Evolutionary conservation across 2,329 filamentous ascomycete species (phyloP).

Genomic region (Fusarium goolgardi): DNA sequence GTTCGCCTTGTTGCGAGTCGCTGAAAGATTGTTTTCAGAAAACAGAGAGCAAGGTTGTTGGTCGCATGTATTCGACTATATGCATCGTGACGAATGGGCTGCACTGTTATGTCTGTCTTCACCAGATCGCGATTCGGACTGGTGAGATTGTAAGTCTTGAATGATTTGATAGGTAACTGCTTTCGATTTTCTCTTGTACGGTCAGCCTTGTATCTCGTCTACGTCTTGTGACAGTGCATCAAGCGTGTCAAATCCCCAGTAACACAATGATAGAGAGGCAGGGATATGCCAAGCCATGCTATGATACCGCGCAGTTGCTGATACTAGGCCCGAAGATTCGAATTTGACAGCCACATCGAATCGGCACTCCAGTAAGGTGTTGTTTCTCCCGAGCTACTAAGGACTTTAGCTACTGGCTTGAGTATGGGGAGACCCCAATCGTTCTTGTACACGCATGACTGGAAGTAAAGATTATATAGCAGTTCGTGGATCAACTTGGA

Average conservation of each 20-base stretch:
- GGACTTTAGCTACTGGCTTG: not conserved
- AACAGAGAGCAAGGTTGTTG: not conserved
- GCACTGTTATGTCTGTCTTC: accelerated
- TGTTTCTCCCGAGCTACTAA: not conserved
- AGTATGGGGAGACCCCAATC: no score
- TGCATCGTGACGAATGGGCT: not conserved
- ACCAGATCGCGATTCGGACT: not conserved
- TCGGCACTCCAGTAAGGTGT: accelerated
- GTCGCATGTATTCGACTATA: not conserved
- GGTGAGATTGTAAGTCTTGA: not conserved
- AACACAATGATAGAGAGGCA: not conserved
- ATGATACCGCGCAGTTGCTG: not conserved
- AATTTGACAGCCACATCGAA: not conserved
- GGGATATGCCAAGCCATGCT: not conserved
- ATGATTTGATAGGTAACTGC: accelerated
- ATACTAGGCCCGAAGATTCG: not conserved
- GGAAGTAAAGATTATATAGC: not conserved
- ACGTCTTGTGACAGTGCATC: not conserved
- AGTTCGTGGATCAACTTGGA: not conserved
- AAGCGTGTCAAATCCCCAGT: not conserved
- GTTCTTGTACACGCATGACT: not conserved
- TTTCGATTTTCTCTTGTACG: not conserved
- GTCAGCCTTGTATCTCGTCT: no score
- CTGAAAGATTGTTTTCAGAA: not conserved
- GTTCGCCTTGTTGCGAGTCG: not conserved